Evolutionary conservation across 2,329 filamentous ascomycete species (phyloP).

Genomic region (Amesomyces nigricolor): DNA sequence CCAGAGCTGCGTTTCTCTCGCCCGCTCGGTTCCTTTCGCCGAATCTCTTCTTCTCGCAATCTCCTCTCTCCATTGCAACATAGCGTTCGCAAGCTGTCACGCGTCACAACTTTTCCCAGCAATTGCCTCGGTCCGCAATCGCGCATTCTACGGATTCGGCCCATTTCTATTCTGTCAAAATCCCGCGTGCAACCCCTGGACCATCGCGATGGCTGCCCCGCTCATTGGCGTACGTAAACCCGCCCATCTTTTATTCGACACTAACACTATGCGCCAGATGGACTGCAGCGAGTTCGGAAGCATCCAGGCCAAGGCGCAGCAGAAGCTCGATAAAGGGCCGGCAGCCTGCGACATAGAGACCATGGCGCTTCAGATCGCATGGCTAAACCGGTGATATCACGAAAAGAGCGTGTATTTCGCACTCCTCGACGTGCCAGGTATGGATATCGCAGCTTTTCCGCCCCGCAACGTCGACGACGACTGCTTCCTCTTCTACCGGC

Average conservation of each 20-base stretch:
- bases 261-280: conserved; percentile 3
- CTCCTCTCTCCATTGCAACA: no score
- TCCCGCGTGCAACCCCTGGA: no score
- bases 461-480: background rate
- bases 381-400: conserved; percentile 2
- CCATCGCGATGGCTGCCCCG: no score
- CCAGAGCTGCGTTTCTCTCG: no score
- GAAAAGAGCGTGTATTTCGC: background rate
- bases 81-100: background rate
- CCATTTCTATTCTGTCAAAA: no score
- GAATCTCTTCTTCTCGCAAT: no score
- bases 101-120: no score
- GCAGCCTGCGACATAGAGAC: conserved; percentile 3
- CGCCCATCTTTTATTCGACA: background rate
- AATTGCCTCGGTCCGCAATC: no score
- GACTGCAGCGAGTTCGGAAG: background rate
- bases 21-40: no score
- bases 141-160: no score
- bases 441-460: background rate
- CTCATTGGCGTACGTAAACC: no score
- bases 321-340: background rate
- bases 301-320: background rate
- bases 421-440: background rate
- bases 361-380: conserved; percentile 7
- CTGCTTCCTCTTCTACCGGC: no score